These are phyloP conservation scores for Arthrobotrys megalospora DNA, from an alignment of 2,329 filamentous ascomycete genomes.

Conservation along the genomic window DNA sequence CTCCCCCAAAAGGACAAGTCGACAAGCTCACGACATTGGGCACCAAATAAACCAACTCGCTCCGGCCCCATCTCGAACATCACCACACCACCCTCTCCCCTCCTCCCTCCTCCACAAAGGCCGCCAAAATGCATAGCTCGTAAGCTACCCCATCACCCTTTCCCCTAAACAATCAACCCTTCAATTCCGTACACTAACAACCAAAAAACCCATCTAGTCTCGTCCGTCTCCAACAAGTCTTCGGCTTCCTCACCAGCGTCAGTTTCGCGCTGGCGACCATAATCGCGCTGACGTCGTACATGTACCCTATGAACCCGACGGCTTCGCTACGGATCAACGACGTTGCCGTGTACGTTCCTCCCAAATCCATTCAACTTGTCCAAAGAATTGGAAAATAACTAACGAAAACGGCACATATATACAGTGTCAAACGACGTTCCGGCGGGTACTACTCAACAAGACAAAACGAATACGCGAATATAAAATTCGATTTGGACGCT, in stretches of 20 bases:
- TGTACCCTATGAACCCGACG: conserved; percentile 78
- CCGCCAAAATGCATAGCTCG: conserved; percentile 61
- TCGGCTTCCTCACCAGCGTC: conserved; percentile 98
- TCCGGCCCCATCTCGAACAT: conserved; percentile 14
- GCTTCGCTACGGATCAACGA: conserved; percentile 78
- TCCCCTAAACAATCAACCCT: not conserved
- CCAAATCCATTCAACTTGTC: not conserved
- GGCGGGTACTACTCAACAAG: conserved; percentile 89
- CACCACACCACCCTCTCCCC: not conserved
- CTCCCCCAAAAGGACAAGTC: conserved; percentile 56
- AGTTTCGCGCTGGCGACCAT: conserved; percentile 84
- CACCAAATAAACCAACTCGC: conserved; percentile 16
- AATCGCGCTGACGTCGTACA: conserved; percentile 84
- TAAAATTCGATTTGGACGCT: conserved; percentile 92
- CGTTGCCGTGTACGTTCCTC: conserved; percentile 81
- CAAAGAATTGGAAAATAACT: not conserved
- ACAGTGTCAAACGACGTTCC: conserved; percentile 87
- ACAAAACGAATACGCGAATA: conserved; percentile 94
- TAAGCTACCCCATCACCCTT: conserved; percentile 9
- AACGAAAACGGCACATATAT: conserved; percentile 43
- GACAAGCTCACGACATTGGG: conserved; percentile 33
- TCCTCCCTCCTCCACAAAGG: not conserved
- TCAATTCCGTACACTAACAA: conserved; percentile 19
- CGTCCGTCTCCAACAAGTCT: conserved; percentile 89
- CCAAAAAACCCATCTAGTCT: conserved; percentile 71